Base-by-base conservation (phyloP, 768 basidiomycete species). In the Asterophora lycoperdoides region DNA sequence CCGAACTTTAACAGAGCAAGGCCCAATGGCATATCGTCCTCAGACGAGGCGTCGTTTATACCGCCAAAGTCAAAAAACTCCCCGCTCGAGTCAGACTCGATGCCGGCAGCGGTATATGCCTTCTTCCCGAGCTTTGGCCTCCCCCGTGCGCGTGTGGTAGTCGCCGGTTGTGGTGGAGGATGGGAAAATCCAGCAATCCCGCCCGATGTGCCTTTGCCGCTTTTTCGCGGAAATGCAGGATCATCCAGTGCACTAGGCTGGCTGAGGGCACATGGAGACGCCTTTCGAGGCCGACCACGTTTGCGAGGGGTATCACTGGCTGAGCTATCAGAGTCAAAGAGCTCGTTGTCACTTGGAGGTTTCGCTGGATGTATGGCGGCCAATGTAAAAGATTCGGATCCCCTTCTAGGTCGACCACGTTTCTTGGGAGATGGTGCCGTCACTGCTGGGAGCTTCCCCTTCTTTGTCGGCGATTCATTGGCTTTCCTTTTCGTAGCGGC, bases 11-110 rank as follows among this genome's bases (percentile, higher is more conserved):
- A 43, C 23, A 14, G 17, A 20, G 38, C 34, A n/a, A 23, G 33
- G 17, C 11, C 23, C 11, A 5, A n/a, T 19, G 15, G 44, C 29
- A 5, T 17, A 40, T 44, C 23, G 23, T 56, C 49, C n/a, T 53
- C 48, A 8, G 32, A 52, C 28, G 53, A 49, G 5, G 11, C 40
- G 28, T 56, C 45, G 39, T 43, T 51, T 30, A 60, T 30, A 23
- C 35, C 49, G 30, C 35, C 48, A 15, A 59, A 63, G 48, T 62
- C 59, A 32, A 60, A 58, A 20, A 48, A 55, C 53, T 67, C 64
- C 3, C 57, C 60, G 33, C 50, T 55, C 14, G 59, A 57, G 39
- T 56, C 52, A 13, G 46, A 46, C 10, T 34, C 36, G 14, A 28
- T 14, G 18, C 20, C 8, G n/a, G 40, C 19, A n/a, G 23, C 8